A percentile compares a stretch with the other conserved stretches of the same genome.
These are phyloP conservation scores for Lunularia cruciata DNA, from an alignment of 225 moss, liverwort and hornwort genomes.

Conservation along the genomic window DNA sequence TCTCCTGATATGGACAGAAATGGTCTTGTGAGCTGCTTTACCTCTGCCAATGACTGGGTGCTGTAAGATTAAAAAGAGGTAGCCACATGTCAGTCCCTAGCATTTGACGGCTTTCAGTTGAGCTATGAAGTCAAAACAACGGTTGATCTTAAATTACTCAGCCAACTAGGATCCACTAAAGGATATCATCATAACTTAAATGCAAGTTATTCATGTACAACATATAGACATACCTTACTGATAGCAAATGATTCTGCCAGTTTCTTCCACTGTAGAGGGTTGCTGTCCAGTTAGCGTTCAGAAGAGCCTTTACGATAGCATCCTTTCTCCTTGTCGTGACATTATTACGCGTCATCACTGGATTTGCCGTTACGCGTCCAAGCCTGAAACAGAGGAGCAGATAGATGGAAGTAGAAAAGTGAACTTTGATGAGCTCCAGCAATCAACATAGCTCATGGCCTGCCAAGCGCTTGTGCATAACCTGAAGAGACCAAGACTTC, in stretches of 20 bases:
- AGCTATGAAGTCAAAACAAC: no score
- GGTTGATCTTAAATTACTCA: no score
- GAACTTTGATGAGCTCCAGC: no score
- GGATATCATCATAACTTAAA: no score
- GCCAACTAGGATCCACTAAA: no score
- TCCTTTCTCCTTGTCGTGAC: constrained; percentile 8
- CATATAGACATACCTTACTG: constrained; percentile 27
- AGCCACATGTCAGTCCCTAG: no score
- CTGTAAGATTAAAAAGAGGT: constrained; percentile 13
- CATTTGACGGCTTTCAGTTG: no score
- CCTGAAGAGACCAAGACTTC: no score
- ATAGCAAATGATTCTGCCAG: constrained; percentile 34
- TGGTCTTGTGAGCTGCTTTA: constrained; percentile 29
- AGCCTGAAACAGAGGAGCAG: constrained; percentile 16
- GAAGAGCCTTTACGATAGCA: constrained; percentile 21
- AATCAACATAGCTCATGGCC: no score
- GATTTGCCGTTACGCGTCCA: constrained; percentile 35
- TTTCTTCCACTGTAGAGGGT: constrained; percentile 36
- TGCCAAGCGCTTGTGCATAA: no score
- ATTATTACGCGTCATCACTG: constrained; percentile 34
- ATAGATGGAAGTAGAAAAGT: not conserved
- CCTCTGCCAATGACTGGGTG: constrained; percentile 29
- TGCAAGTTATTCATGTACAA: not conserved
- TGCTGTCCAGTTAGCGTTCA: constrained; percentile 35
- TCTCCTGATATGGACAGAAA: constrained; percentile 29